Conservation (phyloP, 306 rosid species). For the Hippophae gyantsensis region DNA sequence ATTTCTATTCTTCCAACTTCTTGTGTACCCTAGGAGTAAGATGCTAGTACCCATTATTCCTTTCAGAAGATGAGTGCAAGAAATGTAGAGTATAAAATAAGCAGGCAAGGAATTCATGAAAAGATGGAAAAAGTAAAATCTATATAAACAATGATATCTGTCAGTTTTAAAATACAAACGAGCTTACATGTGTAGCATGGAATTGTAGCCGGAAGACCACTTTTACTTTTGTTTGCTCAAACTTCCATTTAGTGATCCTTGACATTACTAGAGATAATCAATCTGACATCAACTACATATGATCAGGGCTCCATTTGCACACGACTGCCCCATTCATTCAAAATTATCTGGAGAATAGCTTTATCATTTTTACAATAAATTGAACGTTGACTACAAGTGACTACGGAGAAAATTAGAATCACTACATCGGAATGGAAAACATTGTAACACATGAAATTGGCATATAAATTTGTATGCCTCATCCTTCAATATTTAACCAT, state of each 20-base stretch:
- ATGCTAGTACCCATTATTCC: too few species aligned
- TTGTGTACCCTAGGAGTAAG: too few species aligned
- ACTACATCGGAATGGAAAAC: slow-evolving; percentile 4
- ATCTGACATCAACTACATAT: slow-evolving; percentile 25
- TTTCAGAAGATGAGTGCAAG: not conserved
- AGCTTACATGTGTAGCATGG: slow-evolving; percentile 92
- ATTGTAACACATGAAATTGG: not conserved
- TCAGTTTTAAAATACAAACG: not conserved
- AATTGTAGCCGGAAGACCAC: slow-evolving; percentile 97
- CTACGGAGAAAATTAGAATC: not conserved
- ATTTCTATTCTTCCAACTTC: too few species aligned
- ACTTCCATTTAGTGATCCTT: slow-evolving; percentile 80
- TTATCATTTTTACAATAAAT: not conserved
- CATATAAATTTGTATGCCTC: not conserved
- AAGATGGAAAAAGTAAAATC: slow-evolving; percentile 10
- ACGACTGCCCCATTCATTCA: slow-evolving; percentile 24
- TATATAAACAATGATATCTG: not conserved
- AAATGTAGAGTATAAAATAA: too few species aligned
- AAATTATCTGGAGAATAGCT: slow-evolving; percentile 1
- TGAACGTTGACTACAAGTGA: not conserved
- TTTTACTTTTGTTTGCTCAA: slow-evolving; percentile 95
- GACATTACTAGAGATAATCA: slow-evolving; percentile 59
- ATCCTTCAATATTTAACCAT: not conserved
- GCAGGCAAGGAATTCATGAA: not conserved
- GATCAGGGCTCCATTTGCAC: slow-evolving; percentile 19